Base-by-base conservation (phyloP, 1,284 basidiomycete species). In the Phellopilus nigrolimitatus region DNA sequence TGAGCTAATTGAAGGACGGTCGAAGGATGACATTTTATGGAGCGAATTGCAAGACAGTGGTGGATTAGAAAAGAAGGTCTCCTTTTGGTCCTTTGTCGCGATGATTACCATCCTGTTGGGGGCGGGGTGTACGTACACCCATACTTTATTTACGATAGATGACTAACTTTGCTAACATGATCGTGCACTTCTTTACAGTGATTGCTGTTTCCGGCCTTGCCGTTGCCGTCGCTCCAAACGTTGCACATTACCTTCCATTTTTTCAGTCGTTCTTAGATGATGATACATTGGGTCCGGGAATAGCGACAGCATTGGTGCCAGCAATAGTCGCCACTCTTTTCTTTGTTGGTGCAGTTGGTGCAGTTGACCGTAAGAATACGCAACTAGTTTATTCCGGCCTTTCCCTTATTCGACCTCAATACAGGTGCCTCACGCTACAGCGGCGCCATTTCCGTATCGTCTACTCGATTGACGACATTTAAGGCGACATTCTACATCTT, bases 21-120 rank as follows among this genome's bases (percentile, higher is more conserved):
- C 84, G 10, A 88, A 86, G 64, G 88, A 91, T 59, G 88, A 91
- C 62, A 79, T 92, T 25, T 66, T 84, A 46, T 92, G 88, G 88
- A 77, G 81, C 55, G 79, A 88, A 43, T 66, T 91, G 17, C 86
- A 88, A 58, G 71, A 74, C 54, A 76, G 79, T 56, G 65, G 75
- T n/a, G 72, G 69, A 21, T 53, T 62, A 46, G 58, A 74, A 57
- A 75, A 75, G 53, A 61, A 64, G 34, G 46, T 71, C 30, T 69
- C 71, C 3, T 79, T 84, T 58, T 86, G 84, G 81, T 64, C 69
- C 15, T 65, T 83, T 24, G 70, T 84, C 3, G 64, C 67, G 4
- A 64, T 78, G 3, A 66, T 79, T 7, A 67, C 68, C 1, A 59
- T 84, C 1, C 57, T 80, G 19, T 68, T 89, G n/a, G 78, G 72